phyloP scores from a whole-genome alignment of 192 early-diverging fungal species.

The Coemansia sp. region DNA sequence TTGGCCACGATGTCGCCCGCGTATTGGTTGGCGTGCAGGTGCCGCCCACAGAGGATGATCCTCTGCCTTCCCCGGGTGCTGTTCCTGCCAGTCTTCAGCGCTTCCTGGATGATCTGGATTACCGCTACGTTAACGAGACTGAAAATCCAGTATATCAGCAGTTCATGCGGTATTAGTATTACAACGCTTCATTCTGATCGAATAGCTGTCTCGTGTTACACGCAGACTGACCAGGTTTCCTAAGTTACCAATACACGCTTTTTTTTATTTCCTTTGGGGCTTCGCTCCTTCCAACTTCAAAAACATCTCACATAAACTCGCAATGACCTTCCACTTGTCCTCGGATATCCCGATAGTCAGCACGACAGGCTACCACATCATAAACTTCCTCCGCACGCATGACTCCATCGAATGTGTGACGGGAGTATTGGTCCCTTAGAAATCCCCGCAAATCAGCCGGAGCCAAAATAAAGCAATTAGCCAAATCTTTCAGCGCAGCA shows the following conservation, averaged over 20 bases:
- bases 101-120: conserved; percentile 81
- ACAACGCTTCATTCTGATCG: too few relatives aligned
- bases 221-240: neutral
- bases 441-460: conserved; percentile 48
- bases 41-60: conserved; percentile 57
- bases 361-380: conserved; percentile 51
- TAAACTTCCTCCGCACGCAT: conserved; percentile 57
- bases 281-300: too few relatives aligned
- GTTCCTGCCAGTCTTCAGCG: conserved; percentile 59
- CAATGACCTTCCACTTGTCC: conserved; percentile 54
- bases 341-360: conserved; percentile 52
- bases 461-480: conserved; percentile 53
- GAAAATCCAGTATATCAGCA: conserved; percentile 84
- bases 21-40: conserved; percentile 95
- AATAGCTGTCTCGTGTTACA: too few relatives aligned
- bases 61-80: conserved; percentile 14
- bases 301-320: conserved; percentile 46
- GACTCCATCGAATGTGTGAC: conserved; percentile 52
- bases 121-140: conserved; percentile 91
- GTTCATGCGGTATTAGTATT: conserved; percentile 59
- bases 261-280: too few relatives aligned
- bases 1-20: conserved; percentile 92
- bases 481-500: conserved; percentile 53
- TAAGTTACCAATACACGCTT: neutral
- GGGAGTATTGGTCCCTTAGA: conserved; percentile 44